Evolutionary conservation across 2,329 filamentous ascomycete species (phyloP), one percentile per base, ranked within the genome.

Genomic region (Aspergillus novoparasiticus): DNA sequence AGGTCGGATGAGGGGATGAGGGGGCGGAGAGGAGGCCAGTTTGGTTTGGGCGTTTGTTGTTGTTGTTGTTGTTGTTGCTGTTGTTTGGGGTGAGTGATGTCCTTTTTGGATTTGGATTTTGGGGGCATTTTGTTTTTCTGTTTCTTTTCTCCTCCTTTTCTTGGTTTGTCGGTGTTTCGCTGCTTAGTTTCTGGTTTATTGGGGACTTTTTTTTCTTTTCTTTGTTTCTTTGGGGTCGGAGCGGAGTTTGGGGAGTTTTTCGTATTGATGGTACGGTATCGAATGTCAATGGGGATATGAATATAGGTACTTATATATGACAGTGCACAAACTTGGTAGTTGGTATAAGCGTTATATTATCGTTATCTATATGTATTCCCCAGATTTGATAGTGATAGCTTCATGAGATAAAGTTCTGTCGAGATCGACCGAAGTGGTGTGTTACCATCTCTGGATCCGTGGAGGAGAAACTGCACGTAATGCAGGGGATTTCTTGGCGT

Each of bases 1-100:
- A 96, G 86, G 68, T 90, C 85, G 54, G 84, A 80, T 51, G 90
- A 79, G 53, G 91, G 89, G 50, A 93, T 78, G 11, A 88, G 77
- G 19, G 92, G 91, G 66, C 84, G 86, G 75, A 96, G 87, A 26
- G 81, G 78, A 41, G 92, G 92, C 92, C 92, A 94, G 71, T 89
- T 82, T 55, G 85, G 85, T 39, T 82, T 41, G 51, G 79, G 36
- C 21, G 26, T 62, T 48, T 43, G 55, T 14, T 55, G 43, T 43
- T 43, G 19, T n/a, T n/a, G n/a, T 48, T 43, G 55, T 14, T 55
- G 43, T 21, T 21, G 41, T 28, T 28, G 26, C n/a, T 9, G 41
- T 43, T 9, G 45, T 46, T 59, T 61, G 60, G 50, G 56, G 63
- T 32, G 54, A 41, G 58, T 26, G 39, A 45, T 64, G 36, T 64